Conservation (phyloP, 129 eudicot genomes). For the Artemisia annua region DNA sequence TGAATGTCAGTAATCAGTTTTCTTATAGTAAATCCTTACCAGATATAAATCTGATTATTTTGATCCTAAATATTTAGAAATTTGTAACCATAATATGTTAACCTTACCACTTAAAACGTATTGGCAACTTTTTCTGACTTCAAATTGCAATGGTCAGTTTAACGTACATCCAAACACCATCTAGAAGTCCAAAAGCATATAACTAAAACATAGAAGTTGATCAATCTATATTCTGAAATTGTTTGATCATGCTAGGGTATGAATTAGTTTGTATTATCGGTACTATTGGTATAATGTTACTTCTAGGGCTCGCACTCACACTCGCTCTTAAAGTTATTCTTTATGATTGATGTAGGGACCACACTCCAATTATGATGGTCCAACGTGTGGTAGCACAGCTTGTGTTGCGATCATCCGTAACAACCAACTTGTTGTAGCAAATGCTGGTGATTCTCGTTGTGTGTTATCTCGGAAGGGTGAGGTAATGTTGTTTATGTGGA, state of each 20-base stretch:
- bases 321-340: background rate
- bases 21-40: background rate
- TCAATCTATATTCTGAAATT: background rate
- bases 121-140: background rate
- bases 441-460: conserved; percentile 99
- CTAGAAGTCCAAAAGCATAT: background rate
- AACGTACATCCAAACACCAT: background rate
- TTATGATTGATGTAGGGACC: conserved; percentile 40
- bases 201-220: background rate
- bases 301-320: background rate
- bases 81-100: background rate
- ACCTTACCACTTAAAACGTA: background rate
- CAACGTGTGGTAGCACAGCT: conserved; percentile 87
- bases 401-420: conserved; percentile 76
- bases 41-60: background rate
- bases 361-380: conserved; percentile 64
- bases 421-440: conserved; percentile 73
- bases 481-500: conserved; percentile 41
- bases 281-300: background rate
- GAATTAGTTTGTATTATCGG: background rate
- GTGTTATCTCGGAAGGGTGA: conserved; percentile 82
- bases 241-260: conserved; percentile 5
- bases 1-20: background rate
- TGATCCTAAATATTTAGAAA: background rate
- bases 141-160: background rate